Base-by-base conservation (phyloP, 495 filamentous ascomycete genomes). In the Massariosphaeria phaeospora region DNA sequence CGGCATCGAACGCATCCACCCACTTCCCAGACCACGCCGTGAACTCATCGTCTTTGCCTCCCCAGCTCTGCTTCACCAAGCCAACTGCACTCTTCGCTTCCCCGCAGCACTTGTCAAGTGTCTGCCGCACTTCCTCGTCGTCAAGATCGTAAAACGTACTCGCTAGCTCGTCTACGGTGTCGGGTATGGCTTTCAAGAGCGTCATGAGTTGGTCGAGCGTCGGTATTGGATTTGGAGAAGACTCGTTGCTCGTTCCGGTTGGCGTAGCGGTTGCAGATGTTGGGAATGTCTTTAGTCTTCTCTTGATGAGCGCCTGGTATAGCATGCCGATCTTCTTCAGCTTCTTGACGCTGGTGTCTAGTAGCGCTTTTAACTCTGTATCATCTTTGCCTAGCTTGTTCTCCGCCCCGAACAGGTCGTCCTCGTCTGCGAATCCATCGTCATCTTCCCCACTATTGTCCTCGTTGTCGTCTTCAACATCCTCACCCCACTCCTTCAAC, bases 401-500 rank as follows among this genome's bases (percentile, higher is more conserved):
- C 0, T 73, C 73, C 2, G 23, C 38, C 12, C 36, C 45, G 17
- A 48, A 47, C 0, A 57, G 44, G 1, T 75, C 73, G 59, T 84
- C 82, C n/a, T 84, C 83, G 42, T 84, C 81, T 9, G 39, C 52
- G 6, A 67, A 70, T 36, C 66, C 68, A 13, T 13, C 48, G 13
- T 26, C 25, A 3, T 40, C 47, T 11, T 5, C 31, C 10, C 36
- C 54, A 29, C 54, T 57, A 8, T 30, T 50, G 4, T 70, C 73
- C 25, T 75, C 78, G 0, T 76, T 72, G 66, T 80, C 79, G 57
- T 83, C 82, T 43, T 84, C 81, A 3, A 33, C 56, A 8, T 70
- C 71, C 34, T 71, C 69, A 13, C 41, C 55, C 85, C 89, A 96
- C 61, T 88, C 85, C 55, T 88, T 86, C 56, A 96, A 69, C 69